A percentile compares a stretch with the other conserved stretches of the same genome.
Conservation (phyloP, 805 yeast genomes). For the Candida stauntonica region DNA sequence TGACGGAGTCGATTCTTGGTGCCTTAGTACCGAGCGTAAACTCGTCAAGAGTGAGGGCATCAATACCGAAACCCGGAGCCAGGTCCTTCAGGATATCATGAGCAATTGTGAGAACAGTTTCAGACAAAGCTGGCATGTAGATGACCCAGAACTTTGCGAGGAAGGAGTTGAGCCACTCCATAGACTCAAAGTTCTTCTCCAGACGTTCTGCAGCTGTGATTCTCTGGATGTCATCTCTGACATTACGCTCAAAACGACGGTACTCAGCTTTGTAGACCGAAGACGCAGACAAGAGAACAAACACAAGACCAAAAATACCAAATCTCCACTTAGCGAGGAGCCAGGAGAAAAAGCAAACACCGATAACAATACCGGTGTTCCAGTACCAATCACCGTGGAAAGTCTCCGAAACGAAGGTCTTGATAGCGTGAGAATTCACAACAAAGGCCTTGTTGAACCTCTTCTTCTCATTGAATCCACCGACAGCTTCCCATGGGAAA, state of each 20-base stretch:
- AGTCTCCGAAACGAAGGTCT: constrained; percentile 60
- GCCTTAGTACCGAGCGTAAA: constrained; percentile 80
- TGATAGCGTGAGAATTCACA: constrained; percentile 36
- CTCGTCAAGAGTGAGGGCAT: constrained; percentile 65
- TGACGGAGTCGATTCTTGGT: constrained; percentile 67
- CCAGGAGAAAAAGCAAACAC: constrained; percentile 75
- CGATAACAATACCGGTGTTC: constrained; percentile 59
- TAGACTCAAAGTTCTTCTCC: constrained; percentile 62
- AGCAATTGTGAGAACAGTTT: constrained; percentile 66
- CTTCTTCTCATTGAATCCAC: constrained; percentile 25
- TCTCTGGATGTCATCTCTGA: constrained; percentile 74
- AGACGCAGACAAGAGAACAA: constrained; percentile 56
- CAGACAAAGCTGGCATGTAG: constrained; percentile 81
- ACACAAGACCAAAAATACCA: constrained; percentile 57
- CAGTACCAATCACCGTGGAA: constrained; percentile 70
- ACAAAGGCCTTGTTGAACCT: constrained; percentile 23
- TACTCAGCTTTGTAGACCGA: constrained; percentile 71
- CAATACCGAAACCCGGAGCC: constrained; percentile 83
- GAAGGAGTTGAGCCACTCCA: constrained; percentile 78
- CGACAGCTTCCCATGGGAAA: constrained; percentile 36
- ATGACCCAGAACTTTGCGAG: constrained; percentile 82
- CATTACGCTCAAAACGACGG: constrained; percentile 68
- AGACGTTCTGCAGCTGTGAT: constrained; percentile 57
- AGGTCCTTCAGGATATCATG: constrained; percentile 63
- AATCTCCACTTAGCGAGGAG: constrained; percentile 55